phyloP scores from a whole-genome alignment of 2,329 filamentous ascomycete species.

The Trichoderma sp. region DNA sequence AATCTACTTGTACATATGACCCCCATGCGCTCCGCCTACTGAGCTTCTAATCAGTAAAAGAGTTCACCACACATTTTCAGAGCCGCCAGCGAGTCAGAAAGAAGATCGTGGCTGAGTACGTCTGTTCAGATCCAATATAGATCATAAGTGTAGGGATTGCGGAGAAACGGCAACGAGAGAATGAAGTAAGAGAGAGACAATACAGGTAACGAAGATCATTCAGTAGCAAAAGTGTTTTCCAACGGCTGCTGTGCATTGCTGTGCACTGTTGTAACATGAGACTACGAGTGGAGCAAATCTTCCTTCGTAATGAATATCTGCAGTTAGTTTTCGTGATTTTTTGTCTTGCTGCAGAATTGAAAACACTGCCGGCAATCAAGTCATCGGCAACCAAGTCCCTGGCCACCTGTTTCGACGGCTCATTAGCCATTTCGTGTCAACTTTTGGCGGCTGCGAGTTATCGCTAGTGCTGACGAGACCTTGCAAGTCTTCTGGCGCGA shows the following conservation, averaged over 20 bases:
- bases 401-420: neutral
- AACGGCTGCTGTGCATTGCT: neutral
- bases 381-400: neutral
- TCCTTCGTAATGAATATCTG: neutral
- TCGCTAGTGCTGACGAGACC: slow-evolving; percentile 3
- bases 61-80: neutral
- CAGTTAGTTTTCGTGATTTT: neutral
- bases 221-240: neutral
- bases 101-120: slow-evolving; percentile 1
- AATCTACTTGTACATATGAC: neutral
- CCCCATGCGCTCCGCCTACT: neutral
- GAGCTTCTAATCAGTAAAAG: neutral
- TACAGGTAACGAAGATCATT: neutral
- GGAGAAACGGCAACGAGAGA: neutral
- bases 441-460: neutral
- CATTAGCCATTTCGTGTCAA: neutral
- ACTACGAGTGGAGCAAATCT: neutral
- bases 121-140: neutral
- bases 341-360: neutral
- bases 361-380: neutral
- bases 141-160: neutral
- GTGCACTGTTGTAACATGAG: neutral
- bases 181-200: neutral
- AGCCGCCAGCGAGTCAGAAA: neutral
- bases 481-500: slow-evolving; percentile 3